A percentile compares a stretch with the other conserved stretches of the same genome.
Conservation (phyloP, 805 yeast genomes). For the Nakazawaea wickerhamii region DNA sequence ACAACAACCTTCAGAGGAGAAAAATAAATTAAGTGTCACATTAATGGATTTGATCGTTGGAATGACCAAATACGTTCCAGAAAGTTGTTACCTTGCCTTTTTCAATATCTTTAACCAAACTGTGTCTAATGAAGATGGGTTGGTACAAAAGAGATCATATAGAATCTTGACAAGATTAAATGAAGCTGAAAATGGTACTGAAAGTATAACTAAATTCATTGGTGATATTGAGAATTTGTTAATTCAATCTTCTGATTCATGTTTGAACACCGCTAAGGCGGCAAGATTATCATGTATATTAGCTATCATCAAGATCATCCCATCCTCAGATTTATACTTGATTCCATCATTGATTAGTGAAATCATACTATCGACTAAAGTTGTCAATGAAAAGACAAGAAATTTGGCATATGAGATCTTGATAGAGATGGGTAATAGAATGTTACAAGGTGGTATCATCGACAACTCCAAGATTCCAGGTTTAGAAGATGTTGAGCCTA, state of each 20-base stretch:
- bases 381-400: slow-evolving; percentile 87
- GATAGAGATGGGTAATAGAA: slow-evolving; percentile 73
- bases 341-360: slow-evolving; percentile 83
- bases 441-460: slow-evolving; percentile 60
- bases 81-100: slow-evolving; percentile 61
- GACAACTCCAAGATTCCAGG: slow-evolving; percentile 67
- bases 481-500: slow-evolving; percentile 58
- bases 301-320: slow-evolving; percentile 55
- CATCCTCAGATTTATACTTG: slow-evolving; percentile 61
- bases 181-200: slow-evolving; percentile 61
- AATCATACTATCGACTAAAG: slow-evolving; percentile 85
- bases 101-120: slow-evolving; percentile 74
- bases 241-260: slow-evolving; percentile 48
- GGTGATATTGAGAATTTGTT: slow-evolving; percentile 56
- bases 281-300: slow-evolving; percentile 68
- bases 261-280: slow-evolving; percentile 73
- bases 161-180: slow-evolving; percentile 66
- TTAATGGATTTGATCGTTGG: slow-evolving; percentile 89
- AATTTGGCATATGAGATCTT: slow-evolving; percentile 71
- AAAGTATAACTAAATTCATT: slow-evolving; percentile 47
- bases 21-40: slow-evolving; percentile 63
- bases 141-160: slow-evolving; percentile 85
- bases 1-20: slow-evolving; percentile 24
- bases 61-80: slow-evolving; percentile 81
- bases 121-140: slow-evolving; percentile 51